These are phyloP conservation scores for Corinectria fuckeliana DNA, from an alignment of 2,329 filamentous ascomycete genomes.

Conservation along the genomic window DNA sequence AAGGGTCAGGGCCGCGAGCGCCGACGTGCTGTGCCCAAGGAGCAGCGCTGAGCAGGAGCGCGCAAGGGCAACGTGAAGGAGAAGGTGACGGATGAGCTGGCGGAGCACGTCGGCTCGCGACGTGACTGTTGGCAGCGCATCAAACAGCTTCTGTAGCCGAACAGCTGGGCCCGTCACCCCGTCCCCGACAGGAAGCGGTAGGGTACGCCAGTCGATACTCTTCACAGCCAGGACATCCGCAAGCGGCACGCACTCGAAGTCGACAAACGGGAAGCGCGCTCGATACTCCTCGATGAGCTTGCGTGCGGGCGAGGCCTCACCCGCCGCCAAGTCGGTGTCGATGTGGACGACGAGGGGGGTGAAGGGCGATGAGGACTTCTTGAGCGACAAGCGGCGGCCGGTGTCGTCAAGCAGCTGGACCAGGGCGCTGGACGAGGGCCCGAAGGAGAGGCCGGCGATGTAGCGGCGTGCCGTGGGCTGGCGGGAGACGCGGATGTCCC, in stretches of 20 bases:
- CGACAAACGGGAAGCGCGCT: conserved; percentile 68
- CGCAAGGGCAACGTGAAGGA: conserved; percentile 68
- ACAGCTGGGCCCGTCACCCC: conserved; percentile 40
- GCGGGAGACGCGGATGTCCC: conserved; percentile 50
- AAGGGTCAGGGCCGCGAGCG: conserved; percentile 84
- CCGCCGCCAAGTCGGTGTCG: conserved; percentile 48
- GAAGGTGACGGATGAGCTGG: conserved; percentile 73
- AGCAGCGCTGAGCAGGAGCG: conserved; percentile 73
- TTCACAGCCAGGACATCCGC: conserved; percentile 62
- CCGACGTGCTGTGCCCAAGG: conserved; percentile 86
- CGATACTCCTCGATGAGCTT: conserved; percentile 61
- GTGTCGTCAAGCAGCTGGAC: conserved; percentile 78
- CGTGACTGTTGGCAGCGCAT: conserved; percentile 72
- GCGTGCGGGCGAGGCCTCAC: conserved; percentile 43
- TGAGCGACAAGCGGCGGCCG: conserved; percentile 67
- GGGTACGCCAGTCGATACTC: conserved; percentile 60
- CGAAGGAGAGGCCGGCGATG: conserved; percentile 82
- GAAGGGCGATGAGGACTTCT: conserved; percentile 70
- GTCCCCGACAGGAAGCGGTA: conserved; percentile 41
- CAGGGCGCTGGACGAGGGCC: conserved; percentile 79
- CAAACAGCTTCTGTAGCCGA: conserved; percentile 62
- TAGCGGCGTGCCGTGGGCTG: conserved; percentile 54
- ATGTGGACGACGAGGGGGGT: conserved; percentile 68
- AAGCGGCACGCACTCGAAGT: conserved; percentile 69
- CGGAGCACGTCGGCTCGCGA: conserved; percentile 76